Percentiles rank a stretch among this genome's conserved stretches.
Conservation (phyloP, 2,329 filamentous ascomycete genomes). For the Aspergillus awamori region DNA sequence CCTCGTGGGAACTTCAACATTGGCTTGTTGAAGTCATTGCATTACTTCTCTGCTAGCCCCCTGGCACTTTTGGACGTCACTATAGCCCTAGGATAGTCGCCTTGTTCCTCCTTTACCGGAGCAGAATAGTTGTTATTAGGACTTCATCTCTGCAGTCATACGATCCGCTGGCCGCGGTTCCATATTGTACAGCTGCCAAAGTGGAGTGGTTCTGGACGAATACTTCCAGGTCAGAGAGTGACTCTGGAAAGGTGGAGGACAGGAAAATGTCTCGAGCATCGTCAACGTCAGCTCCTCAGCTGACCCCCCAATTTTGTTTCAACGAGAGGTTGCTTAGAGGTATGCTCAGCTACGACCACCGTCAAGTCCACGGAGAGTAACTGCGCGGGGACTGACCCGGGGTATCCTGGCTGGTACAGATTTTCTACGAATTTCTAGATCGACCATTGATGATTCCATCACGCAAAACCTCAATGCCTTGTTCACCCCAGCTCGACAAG, state of each 20-base stretch:
- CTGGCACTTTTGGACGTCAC: not conserved
- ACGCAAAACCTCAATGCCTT: slow-evolving; percentile 90
- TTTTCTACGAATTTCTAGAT: slow-evolving; percentile 84
- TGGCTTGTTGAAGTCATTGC: not conserved
- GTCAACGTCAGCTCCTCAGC: slow-evolving; percentile 50
- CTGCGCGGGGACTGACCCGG: slow-evolving; percentile 13
- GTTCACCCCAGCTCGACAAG: slow-evolving; percentile 68
- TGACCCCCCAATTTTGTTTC: slow-evolving; percentile 79
- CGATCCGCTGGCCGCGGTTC: not conserved
- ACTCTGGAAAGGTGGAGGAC: slow-evolving; percentile 24
- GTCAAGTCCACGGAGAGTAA: not conserved
- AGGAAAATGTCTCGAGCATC: slow-evolving; percentile 45
- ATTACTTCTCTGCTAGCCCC: not conserved
- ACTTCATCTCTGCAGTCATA: not conserved
- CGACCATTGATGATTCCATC: slow-evolving; percentile 89
- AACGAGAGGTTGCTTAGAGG: slow-evolving; percentile 69
- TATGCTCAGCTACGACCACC: slow-evolving; percentile 39
- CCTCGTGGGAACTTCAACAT: slow-evolving; percentile 7
- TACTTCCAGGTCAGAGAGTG: slow-evolving; percentile 26
- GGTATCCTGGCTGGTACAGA: slow-evolving; percentile 56
- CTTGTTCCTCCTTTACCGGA: not conserved
- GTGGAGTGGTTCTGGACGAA: slow-evolving; percentile 47
- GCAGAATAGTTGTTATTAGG: not conserved
- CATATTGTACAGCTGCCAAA: slow-evolving; percentile 26
- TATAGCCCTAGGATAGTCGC: too few species aligned